Evolutionary conservation across 225 moss, liverwort and hornwort species (phyloP).

Genomic region (Anthoceros angustus): DNA sequence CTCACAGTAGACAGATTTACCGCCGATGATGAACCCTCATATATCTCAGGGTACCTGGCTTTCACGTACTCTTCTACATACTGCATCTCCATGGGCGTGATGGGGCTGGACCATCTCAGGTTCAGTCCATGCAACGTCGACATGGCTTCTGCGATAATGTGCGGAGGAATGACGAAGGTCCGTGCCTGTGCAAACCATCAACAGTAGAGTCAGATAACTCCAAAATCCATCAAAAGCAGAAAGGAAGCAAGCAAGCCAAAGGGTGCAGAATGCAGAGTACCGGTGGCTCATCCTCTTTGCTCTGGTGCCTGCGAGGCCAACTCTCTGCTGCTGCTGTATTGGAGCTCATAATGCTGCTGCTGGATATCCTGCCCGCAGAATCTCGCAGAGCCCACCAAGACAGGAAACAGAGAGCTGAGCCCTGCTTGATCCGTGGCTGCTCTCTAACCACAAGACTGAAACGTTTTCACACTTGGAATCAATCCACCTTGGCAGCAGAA

Average conservation of each 20-base stretch:
- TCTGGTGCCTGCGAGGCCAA: conserved; percentile 4
- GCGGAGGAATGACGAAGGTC: conserved; percentile 20
- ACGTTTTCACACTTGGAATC: too few relatives aligned
- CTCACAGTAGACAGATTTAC: conserved; percentile 13
- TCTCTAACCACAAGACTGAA: too few relatives aligned
- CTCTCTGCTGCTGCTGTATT: neutral
- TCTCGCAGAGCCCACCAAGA: too few relatives aligned
- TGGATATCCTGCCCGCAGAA: too few relatives aligned
- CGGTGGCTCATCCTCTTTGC: conserved; percentile 18
- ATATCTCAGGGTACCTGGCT: conserved; percentile 22
- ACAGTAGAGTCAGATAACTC: neutral
- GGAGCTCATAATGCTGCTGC: neutral
- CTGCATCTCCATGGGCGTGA: conserved; percentile 20
- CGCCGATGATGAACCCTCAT: conserved; percentile 11
- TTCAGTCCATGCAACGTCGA: conserved; percentile 19
- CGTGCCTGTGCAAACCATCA: conserved; percentile 14
- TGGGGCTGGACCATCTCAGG: conserved; percentile 22
- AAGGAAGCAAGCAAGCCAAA: neutral
- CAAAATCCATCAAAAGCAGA: neutral
- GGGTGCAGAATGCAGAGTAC: conserved; percentile 2
- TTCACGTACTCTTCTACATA: conserved; percentile 21
- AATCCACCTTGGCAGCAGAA: too few relatives aligned
- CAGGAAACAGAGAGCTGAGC: too few relatives aligned
- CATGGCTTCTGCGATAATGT: conserved; percentile 22
- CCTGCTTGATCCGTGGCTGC: too few relatives aligned